phyloP scores from a whole-genome alignment of 2,329 filamentous ascomycete genomes.

The Talaromyces rugulosus region DNA sequence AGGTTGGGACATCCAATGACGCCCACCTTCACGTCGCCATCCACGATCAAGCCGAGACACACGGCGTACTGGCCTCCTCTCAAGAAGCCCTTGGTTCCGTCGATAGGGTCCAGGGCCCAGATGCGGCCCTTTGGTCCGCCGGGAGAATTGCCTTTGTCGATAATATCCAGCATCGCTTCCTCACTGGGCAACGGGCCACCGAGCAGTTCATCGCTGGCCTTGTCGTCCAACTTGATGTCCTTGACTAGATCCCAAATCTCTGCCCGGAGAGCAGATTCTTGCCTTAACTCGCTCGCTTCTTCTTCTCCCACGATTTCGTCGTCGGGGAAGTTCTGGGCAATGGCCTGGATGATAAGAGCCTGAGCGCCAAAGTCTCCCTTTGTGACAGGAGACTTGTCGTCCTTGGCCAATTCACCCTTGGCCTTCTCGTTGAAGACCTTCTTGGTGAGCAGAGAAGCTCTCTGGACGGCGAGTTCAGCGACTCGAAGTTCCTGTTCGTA shows the following conservation, averaged over 20 bases:
- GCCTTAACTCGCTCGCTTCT: slow-evolving; percentile 75
- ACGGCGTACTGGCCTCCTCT: slow-evolving; percentile 96
- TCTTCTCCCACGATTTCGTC: slow-evolving; percentile 95
- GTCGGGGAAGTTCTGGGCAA: slow-evolving; percentile 81
- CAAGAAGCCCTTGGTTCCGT: slow-evolving; percentile 96
- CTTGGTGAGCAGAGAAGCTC: slow-evolving; percentile 71
- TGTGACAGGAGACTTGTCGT: slow-evolving; percentile 93
- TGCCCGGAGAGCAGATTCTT: slow-evolving; percentile 64
- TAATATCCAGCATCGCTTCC: slow-evolving; percentile 57
- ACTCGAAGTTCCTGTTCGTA: slow-evolving; percentile 78
- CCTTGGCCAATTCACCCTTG: slow-evolving; percentile 91
- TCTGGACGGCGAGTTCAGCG: slow-evolving; percentile 83
- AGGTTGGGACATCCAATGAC: slow-evolving; percentile 95
- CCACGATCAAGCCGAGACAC: slow-evolving; percentile 84
- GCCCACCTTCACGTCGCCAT: slow-evolving; percentile 89
- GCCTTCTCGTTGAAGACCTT: slow-evolving; percentile 80
- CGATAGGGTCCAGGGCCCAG: slow-evolving; percentile 96
- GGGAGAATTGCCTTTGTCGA: slow-evolving; percentile 50
- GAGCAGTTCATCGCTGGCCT: slow-evolving; percentile 60
- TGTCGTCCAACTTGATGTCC: slow-evolving; percentile 64
- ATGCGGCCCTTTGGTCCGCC: slow-evolving; percentile 55
- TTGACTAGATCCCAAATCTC: slow-evolving; percentile 83
- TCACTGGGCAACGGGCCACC: slow-evolving; percentile 65
- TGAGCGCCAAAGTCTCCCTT: slow-evolving; percentile 98
- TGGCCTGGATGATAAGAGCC: slow-evolving; percentile 87